Evolutionary conservation across 495 filamentous ascomycete genomes (phyloP).

Genomic region (Trypethelium eluteriae): DNA sequence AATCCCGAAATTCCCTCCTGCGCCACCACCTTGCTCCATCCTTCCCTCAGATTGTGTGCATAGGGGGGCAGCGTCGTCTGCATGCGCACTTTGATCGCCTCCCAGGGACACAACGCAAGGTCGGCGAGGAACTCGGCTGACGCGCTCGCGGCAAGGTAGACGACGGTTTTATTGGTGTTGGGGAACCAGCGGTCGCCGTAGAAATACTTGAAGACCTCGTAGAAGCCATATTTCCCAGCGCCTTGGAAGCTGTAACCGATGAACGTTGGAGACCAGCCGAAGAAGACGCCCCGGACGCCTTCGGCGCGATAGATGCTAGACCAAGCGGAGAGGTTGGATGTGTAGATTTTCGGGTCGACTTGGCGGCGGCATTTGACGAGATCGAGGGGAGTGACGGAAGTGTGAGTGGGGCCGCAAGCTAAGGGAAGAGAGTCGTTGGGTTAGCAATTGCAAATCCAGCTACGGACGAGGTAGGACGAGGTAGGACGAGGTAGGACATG

Average conservation of each 20-base stretch:
- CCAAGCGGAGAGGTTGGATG: conserved; percentile 60
- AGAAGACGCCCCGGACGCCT: conserved; percentile 62
- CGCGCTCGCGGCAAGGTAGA: conserved; percentile 59
- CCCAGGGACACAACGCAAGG: conserved; percentile 58
- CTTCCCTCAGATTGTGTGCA: conserved; percentile 53
- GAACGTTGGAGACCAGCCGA: conserved; percentile 65
- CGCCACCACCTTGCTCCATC: conserved; percentile 51
- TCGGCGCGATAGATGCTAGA: conserved; percentile 54
- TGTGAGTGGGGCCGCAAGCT: conserved; percentile 59
- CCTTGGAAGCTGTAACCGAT: conserved; percentile 64
- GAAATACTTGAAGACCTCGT: conserved; percentile 66
- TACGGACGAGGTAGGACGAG: not conserved
- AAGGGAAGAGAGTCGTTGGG: conserved; percentile 7
- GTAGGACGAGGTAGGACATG: not conserved
- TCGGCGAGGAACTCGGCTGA: conserved; percentile 64
- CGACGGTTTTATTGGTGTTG: conserved; percentile 51
- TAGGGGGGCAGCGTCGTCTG: conserved; percentile 63
- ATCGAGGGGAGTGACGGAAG: conserved; percentile 53
- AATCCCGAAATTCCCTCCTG: conserved; percentile 50
- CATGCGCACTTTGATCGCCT: conserved; percentile 68
- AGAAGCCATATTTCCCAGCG: conserved; percentile 72
- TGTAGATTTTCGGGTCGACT: conserved; percentile 64
- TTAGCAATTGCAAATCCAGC: conserved; percentile 11
- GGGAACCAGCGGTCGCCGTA: conserved; percentile 61
- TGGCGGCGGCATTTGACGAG: conserved; percentile 62